These are phyloP conservation scores for Mucor sp. DNA, from an alignment of 371 early-diverging fungal species.

Conservation along the genomic window DNA sequence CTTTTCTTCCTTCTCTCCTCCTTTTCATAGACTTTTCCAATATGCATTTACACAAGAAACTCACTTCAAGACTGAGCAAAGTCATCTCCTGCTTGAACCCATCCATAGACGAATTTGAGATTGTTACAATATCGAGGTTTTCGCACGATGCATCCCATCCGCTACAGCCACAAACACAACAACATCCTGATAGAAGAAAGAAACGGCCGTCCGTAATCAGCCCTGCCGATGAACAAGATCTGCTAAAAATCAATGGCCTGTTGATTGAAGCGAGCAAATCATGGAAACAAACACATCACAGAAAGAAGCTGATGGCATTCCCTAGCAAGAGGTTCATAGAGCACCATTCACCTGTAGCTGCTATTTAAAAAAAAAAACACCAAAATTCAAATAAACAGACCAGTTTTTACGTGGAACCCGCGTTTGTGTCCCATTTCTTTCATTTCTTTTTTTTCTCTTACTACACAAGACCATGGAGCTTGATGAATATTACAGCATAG, in stretches of 20 bases:
- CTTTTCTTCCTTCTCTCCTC: neutral
- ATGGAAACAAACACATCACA: neutral
- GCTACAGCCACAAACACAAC: no score
- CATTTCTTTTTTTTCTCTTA: neutral
- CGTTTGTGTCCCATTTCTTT: neutral
- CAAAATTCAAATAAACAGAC: neutral
- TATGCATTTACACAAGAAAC: neutral
- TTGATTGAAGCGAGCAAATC: neutral
- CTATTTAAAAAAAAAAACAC: neutral
- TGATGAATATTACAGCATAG: constrained; percentile 54
- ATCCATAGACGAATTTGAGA: neutral
- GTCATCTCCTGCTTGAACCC: neutral
- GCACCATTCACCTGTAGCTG: no score
- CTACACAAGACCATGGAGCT: constrained; percentile 29
- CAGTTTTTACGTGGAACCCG: neutral
- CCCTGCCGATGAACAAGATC: neutral
- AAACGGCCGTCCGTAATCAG: neutral
- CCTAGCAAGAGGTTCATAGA: neutral
- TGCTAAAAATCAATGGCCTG: neutral
- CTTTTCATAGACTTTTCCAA: neutral
- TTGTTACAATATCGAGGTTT: neutral
- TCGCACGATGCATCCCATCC: neutral
- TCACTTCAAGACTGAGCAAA: neutral
- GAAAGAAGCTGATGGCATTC: neutral
- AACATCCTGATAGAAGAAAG: neutral